These are phyloP conservation scores for Monilinia laxa DNA, from an alignment of 2,329 filamentous ascomycete species.

Conservation along the genomic window DNA sequence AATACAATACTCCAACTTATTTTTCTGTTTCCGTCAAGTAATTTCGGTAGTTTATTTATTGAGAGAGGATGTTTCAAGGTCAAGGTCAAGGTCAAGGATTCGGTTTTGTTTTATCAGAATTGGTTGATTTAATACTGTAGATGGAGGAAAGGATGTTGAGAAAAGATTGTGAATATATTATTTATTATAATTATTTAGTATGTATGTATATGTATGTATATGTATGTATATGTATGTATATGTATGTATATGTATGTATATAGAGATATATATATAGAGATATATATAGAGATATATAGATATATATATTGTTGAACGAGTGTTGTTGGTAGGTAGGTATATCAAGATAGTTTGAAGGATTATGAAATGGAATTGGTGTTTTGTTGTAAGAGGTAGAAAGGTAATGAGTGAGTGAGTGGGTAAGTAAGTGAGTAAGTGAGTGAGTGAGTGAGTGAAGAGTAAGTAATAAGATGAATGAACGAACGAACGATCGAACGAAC, in stretches of 20 bases:
- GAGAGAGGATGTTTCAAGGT: background rate
- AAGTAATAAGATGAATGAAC: too few relatives aligned
- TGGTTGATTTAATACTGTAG: background rate
- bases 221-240: too few relatives aligned
- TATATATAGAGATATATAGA: too few relatives aligned
- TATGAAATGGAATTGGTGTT: background rate
- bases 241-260: too few relatives aligned
- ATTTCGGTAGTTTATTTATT: slow-evolving; percentile 11
- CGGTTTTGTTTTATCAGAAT: slow-evolving; percentile 10
- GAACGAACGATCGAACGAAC: too few relatives aligned
- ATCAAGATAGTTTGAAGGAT: background rate
- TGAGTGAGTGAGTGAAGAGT: too few relatives aligned
- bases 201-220: too few relatives aligned
- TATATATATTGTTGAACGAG: background rate
- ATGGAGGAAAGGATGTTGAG: background rate
- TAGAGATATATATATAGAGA: too few relatives aligned
- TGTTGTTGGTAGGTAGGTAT: slow-evolving; percentile 1
- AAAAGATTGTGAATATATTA: background rate
- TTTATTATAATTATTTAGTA: background rate
- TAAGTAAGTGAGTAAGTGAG: too few relatives aligned
- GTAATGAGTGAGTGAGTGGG: too few relatives aligned
- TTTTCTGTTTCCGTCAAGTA: slow-evolving; percentile 1
- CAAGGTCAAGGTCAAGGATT: background rate
- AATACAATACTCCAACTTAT: background rate
- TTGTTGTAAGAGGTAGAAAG: background rate